Conservation (phyloP, 2,329 filamentous ascomycete species). For the Sclerotiophoma versabilis region DNA sequence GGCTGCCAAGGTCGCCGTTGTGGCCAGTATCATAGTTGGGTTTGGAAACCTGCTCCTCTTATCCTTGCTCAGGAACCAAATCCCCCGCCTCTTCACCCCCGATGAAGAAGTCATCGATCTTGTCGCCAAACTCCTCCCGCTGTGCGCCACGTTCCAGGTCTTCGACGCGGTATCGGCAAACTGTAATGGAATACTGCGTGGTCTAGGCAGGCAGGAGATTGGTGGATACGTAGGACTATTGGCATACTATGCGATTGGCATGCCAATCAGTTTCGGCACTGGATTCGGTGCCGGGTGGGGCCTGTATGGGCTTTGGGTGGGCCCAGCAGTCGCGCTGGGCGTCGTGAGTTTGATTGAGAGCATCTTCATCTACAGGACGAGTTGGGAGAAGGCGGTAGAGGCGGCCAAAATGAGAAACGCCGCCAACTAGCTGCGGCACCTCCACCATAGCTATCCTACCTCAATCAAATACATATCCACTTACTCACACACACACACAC, state of each 20-base stretch:
- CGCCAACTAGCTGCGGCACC: conserved; percentile 27
- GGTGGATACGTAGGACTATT: conserved; percentile 88
- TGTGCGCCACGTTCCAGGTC: conserved; percentile 88
- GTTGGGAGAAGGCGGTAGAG: conserved; percentile 66
- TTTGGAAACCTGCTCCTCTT: conserved; percentile 79
- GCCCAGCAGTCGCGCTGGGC: conserved; percentile 68
- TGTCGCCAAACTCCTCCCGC: conserved; percentile 72
- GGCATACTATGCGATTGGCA: conserved; percentile 83
- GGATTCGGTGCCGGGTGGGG: conserved; percentile 81
- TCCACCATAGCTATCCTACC: too few relatives aligned
- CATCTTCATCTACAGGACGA: conserved; percentile 62
- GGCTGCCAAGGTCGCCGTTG: conserved; percentile 78
- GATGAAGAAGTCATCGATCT: conserved; percentile 71
- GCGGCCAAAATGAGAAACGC: conserved; percentile 65
- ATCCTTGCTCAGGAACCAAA: conserved; percentile 70
- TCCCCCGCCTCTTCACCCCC: conserved; percentile 78
- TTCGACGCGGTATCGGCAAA: conserved; percentile 82
- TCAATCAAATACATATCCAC: too few relatives aligned
- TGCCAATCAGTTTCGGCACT: conserved; percentile 81
- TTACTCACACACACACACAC: too few relatives aligned
- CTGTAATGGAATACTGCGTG: conserved; percentile 84
- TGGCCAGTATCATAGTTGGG: conserved; percentile 73
- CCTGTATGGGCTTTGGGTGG: conserved; percentile 78
- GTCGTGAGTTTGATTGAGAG: conserved; percentile 65
- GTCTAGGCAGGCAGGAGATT: conserved; percentile 86